Base-by-base conservation (phyloP, 345 rosid species). In the Euphorbia lathyris region DNA sequence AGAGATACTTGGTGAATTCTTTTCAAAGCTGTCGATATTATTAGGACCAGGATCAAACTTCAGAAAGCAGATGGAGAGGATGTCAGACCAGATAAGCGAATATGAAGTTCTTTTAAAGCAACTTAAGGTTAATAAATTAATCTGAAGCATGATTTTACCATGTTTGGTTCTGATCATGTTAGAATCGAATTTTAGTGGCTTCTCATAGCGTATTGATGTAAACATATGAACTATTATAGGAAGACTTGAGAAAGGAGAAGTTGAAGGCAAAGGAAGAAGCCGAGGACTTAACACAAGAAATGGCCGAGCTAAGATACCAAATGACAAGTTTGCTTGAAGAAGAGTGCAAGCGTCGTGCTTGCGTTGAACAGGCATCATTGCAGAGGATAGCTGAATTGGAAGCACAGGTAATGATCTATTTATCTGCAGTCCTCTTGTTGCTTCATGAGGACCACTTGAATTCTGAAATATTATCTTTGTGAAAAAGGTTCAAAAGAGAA, bases 271-370 rank as follows among this genome's bases (percentile, higher is more conserved):
- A 88, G 82, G 98, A 94, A 78, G 98, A 93, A 80, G 84, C 97
- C 1, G 97, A 93, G 74, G 97, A 93, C 74, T 84, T 93, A 57
- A 86, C 94, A 23, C 97, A 93, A 81, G 97, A 91, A 84, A 93
- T 91, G 97, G 97, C 97, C 36, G 98, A 93, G 74, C 77, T 93
- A 68, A 88, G 98, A 83, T 89, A 93, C 66, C 85, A 89, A 76
- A 88, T 91, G 86, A 89, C 91, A 58, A 50, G 85, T 75, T 83
- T 93, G 80, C 86, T 93, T n/a, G 96, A 93, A 51, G 98, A 91
- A 77, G 98, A 94, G 79, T 74, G 88, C 73, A 94, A 84, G 63
- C 91, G 96, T 36, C 95, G 97, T 30, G 88, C 90, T 66, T 79
- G 81, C 78, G 82, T 89, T 75, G 95, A 94, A 72, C 89, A 89